Base-by-base conservation (phyloP, 129 eudicot genomes). In the Pulicaria dysenterica region DNA sequence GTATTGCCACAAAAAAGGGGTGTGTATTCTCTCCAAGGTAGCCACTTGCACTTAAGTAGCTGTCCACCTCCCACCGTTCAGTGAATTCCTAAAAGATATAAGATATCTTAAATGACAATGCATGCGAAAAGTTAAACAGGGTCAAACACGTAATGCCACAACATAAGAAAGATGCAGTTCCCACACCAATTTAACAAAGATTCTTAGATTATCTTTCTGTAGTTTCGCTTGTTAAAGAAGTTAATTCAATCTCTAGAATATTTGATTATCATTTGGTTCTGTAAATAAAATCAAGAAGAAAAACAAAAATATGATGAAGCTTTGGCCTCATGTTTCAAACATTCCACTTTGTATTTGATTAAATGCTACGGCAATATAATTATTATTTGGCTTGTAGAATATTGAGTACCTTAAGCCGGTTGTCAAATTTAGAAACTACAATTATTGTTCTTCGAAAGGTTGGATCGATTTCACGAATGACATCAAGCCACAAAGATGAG, bases 21-120 rank as follows among this genome's bases (percentile, higher is more conserved):
- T 67, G 82, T 5, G 85, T 79, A 56, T 86, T 91, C 66, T 91
- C 97, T 60, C 97, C 96, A 49, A 91, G 93, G 73, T 88, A 91
- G 43, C 97, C 96, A 77, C 91, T 84, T 57, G 96, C 96, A 88
- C 97, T 88, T 73, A 91, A 77, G 72, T 91, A 91, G 16, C 89
- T 84, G 73, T 91, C 96, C 53, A 91, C 96, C 80, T 91, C 97
- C 92, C 91, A 81, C n/a, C 91, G 87, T 59, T 88, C 97, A 59
- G 78, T 74, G 73, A 91, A 91, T 79, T 91, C 97, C 97, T 91
- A 77, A 76, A 65, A 38, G 9, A 38, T 3, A 36, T 37, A 15
- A 38, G 12, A 51, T 24, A 24, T 24, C 31, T 1, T 24, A 24
- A 24, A 24, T 24, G 31, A 24, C 31, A 24, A 24, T 24, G 31